Evolutionary conservation across 306 rosid species (phyloP), one percentile per base, ranked within the genome.

Genomic region (Crataegus laevigata): DNA sequence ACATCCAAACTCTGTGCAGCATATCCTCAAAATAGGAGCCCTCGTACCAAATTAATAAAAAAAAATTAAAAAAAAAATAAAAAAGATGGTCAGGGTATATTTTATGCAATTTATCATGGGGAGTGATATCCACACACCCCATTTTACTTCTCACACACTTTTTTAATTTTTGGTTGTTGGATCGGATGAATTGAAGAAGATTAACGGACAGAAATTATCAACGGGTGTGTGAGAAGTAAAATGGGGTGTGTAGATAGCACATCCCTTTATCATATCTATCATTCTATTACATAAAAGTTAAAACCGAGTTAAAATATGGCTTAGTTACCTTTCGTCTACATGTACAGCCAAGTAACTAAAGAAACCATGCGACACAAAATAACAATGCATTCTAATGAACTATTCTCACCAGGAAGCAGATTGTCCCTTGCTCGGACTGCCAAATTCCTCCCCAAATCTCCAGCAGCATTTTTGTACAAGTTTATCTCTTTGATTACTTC

Each of bases 371-470:
- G 70, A 68, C 25, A 19, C 57, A 62, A 62, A 82, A 77, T 42
- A 84, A 18, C 32, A 72, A 65, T 61, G 51, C 43, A 75, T 68
- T 78, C 72, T 52, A 79, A 60, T 77, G 65, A 77, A 81, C 61
- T 8, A 60, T 76, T 81, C 90, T 85, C 82, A 91, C 96, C 85
- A 28, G 96, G 96, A 85, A 88, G 96, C 61, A 91, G 72, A 84
- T 74, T 87, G 79, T 87, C 90, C 82, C 96, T 87, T 13, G 96
- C 91, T 84, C 91, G 89, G 79, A 87, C 77, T 72, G 96, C 91
- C 91, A 88, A 85, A 83, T 84, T 87, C 85, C 96, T 87, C 79
- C 93, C 96, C 76, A 91, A 84, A 82, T 91, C 96, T 80, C 93
- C 93, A 30, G 82, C 85, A 30, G 88, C 87, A 68, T 87, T 77